Base-by-base conservation (phyloP, 768 basidiomycete species). In the Tricholoma furcatifolium region DNA sequence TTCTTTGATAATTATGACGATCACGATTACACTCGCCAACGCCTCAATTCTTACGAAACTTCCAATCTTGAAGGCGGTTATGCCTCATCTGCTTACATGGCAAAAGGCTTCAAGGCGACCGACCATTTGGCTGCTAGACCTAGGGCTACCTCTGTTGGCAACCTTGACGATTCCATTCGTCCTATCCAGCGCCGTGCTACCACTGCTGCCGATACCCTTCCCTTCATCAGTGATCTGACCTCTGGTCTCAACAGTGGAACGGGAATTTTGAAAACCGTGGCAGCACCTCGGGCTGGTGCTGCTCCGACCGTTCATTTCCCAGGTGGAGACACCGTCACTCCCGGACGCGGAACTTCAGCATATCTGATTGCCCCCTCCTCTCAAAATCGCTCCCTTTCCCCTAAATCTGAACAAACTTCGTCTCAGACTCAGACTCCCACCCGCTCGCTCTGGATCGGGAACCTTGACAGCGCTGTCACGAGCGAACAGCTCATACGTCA, bases 391-490 rank as follows among this genome's bases (percentile, higher is more conserved):
- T 84, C 89, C n/a, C 73, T 88, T 50, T 93, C 91, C 11, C 91
- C 91, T 20, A 93, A 92, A 68, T 78, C 85, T 35, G 89, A 92
- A 70, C 77, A 71, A 31, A 76, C 81, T 39, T 76, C 81, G 32
- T 82, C 84, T 11, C 90, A 93, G 63, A 82, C 87, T 49, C 95
- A 98, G 71, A 88, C 92, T 36, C 96, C 97, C 32, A 96, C 96
- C 10, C 87, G 97, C 46, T 95, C 93, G 31, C 76, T 99, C 24
- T 99, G 97, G 96, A 97, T 99, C 65, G 97, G 97, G 44, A 98
- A 98, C 70, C 76, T 99, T 45, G 97, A 98, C 69, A 91, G 90
- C 60, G 89, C 88, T 49, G 91, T 96, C 50, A 93, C 93, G 2
- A 91, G 92, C 62, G 92, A 95, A 65, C 92, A 97, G 65, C 84